Evolutionary conservation across 2,329 filamentous ascomycete species (phyloP).

Genomic region (Hymenoscyphus repandus): DNA sequence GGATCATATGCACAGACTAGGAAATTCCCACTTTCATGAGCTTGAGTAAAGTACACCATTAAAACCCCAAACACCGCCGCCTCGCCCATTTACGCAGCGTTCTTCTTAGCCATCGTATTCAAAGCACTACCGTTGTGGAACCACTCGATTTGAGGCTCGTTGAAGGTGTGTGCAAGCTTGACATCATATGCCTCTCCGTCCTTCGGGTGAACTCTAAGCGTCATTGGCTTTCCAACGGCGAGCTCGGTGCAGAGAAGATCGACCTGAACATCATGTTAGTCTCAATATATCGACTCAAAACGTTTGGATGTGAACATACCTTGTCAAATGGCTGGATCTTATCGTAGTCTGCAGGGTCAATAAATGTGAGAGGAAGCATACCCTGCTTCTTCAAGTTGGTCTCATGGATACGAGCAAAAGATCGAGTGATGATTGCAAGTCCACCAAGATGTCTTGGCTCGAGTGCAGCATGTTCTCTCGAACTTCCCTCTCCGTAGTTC

Average conservation of each 20-base stretch:
- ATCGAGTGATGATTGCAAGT: conserved; percentile 91
- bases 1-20: conserved; percentile 6
- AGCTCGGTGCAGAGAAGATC: conserved; percentile 87
- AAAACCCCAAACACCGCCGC: conserved; percentile 13
- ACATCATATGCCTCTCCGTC: conserved; percentile 77
- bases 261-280: conserved; percentile 40
- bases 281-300: conserved; percentile 12
- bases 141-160: conserved; percentile 96
- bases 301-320: conserved; percentile 34
- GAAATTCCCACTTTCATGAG: conserved; percentile 8
- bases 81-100: conserved; percentile 13
- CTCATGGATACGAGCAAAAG: conserved; percentile 99
- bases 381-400: conserved; percentile 99
- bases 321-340: conserved; percentile 91
- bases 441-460: conserved; percentile 97
- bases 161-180: conserved; percentile 91
- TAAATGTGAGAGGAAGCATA: conserved; percentile 97
- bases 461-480: conserved; percentile 95
- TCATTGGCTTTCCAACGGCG: conserved; percentile 87
- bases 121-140: conserved; percentile 97
- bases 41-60: conserved; percentile 11
- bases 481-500: conserved; percentile 98
- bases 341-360: conserved; percentile 93
- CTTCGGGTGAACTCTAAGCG: conserved; percentile 86
- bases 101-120: conserved; percentile 91